Percentiles rank a stretch among this genome's conserved stretches.
Evolutionary conservation across 306 rosid genomes (phyloP).

Genomic region (Adenanthera pavonina): DNA sequence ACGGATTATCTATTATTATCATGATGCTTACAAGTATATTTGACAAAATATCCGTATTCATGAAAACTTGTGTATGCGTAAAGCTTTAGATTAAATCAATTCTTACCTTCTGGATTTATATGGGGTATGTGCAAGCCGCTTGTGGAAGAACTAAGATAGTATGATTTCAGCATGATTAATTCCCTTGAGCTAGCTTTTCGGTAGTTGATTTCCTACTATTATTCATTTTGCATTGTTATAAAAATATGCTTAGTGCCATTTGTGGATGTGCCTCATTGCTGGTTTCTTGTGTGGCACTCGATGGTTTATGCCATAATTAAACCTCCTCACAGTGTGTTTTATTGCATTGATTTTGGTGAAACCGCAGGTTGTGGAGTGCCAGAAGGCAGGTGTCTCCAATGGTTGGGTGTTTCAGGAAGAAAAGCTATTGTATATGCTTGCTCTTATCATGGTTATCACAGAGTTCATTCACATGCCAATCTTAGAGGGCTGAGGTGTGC

Average conservation of each 20-base stretch:
- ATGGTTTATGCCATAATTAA: background rate
- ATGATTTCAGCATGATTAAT: constrained; percentile 17
- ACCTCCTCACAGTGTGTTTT: background rate
- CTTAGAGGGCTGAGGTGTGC: constrained; percentile 52
- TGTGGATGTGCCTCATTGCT: background rate
- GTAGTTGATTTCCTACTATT: background rate
- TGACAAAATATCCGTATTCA: background rate
- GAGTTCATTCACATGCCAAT: constrained; percentile 55
- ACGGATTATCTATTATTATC: background rate
- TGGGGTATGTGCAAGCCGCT: constrained; percentile 23
- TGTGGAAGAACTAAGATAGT: constrained; percentile 11
- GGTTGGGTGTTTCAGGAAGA: constrained; percentile 66
- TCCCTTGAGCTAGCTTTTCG: constrained; percentile 24
- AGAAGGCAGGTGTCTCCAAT: constrained; percentile 63
- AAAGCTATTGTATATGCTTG: constrained; percentile 49
- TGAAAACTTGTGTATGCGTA: too few relatives aligned
- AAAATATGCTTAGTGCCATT: background rate
- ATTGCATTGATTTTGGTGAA: background rate
- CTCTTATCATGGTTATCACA: constrained; percentile 48
- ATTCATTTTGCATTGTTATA: background rate
- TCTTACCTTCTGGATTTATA: background rate
- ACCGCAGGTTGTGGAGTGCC: constrained; percentile 66
- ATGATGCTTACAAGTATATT: constrained; percentile 1
- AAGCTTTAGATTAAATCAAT: constrained; percentile 11
- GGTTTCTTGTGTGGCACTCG: background rate